These are phyloP conservation scores for Tuber microsphaerosporum DNA, from an alignment of 495 filamentous ascomycete genomes.

Conservation along the genomic window DNA sequence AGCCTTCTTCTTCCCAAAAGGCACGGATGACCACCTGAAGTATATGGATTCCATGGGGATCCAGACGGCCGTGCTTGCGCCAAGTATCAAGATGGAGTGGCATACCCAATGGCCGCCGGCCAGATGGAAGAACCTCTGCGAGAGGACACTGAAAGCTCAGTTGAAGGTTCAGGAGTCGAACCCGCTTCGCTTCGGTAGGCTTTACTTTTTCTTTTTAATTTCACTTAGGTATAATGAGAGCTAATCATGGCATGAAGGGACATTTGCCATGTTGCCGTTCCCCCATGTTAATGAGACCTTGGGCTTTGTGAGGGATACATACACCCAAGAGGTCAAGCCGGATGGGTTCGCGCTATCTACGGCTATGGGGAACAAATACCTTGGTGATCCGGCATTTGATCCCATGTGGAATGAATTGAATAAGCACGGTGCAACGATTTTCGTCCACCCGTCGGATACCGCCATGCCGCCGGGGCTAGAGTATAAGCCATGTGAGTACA, in stretches of 20 bases:
- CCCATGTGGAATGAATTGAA: background rate
- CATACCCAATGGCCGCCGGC: slow-evolving; percentile 1
- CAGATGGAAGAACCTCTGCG: background rate
- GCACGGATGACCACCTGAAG: background rate
- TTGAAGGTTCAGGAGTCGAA: background rate
- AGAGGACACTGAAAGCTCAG: background rate
- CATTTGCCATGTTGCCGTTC: background rate
- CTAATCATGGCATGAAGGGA: background rate
- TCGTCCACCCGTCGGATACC: background rate
- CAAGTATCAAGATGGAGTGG: slow-evolving; percentile 2
- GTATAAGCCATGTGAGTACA: background rate
- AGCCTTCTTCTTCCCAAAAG: background rate
- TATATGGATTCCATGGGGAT: slow-evolving; percentile 2
- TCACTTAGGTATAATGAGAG: background rate
- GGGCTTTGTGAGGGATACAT: background rate
- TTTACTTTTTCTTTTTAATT: background rate
- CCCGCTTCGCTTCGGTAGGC: background rate
- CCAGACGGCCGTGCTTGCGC: background rate
- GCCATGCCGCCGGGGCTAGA: background rate
- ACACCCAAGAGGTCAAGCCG: background rate
- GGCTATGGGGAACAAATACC: background rate
- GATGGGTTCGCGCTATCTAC: background rate
- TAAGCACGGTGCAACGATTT: background rate
- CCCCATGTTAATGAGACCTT: background rate
- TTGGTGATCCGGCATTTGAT: background rate